These are phyloP conservation scores for Pythium biforme DNA, from an alignment of 352 stramenopile species.

Conservation along the genomic window DNA sequence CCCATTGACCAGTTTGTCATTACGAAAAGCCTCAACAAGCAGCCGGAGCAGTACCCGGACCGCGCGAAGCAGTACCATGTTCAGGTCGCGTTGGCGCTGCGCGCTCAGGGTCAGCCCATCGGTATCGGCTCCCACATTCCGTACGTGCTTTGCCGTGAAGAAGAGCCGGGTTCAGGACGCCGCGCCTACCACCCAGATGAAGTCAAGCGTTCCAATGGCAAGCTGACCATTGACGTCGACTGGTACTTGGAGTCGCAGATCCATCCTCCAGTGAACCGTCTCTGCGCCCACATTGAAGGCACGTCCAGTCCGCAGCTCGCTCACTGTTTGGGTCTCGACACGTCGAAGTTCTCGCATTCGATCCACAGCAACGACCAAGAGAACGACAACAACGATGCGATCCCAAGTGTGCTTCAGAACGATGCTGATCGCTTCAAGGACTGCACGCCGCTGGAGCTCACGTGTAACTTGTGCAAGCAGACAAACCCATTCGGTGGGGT, in stretches of 20 bases:
- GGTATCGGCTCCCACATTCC: constrained; percentile 98
- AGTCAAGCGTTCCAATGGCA: constrained; percentile 64
- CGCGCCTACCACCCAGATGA: constrained; percentile 89
- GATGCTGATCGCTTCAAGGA: constrained; percentile 90
- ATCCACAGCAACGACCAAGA: constrained; percentile 84
- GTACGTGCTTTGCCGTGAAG: constrained; percentile 95
- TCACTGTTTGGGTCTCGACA: constrained; percentile 96
- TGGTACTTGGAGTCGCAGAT: constrained; percentile 98
- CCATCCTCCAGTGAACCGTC: constrained; percentile 95
- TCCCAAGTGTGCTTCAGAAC: constrained; percentile 85
- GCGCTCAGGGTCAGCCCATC: constrained; percentile 94
- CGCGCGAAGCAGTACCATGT: constrained; percentile 96
- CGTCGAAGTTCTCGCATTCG: constrained; percentile 90
- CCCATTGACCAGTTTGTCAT: constrained; percentile 98
- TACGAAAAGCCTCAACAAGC: constrained; percentile 99
- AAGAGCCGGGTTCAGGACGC: constrained; percentile 68
- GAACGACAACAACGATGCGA: constrained; percentile 79
- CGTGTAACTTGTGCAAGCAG: constrained; percentile 66
- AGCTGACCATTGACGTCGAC: constrained; percentile 93
- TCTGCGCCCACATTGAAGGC: constrained; percentile 99
- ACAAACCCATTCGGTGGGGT: constrained; percentile 73
- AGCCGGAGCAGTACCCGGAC: constrained; percentile 97
- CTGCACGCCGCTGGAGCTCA: constrained; percentile 74
- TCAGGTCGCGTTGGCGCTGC: constrained; percentile 96
- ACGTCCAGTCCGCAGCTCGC: constrained; percentile 94